phyloP scores from a whole-genome alignment of 2,329 filamentous ascomycete species.

The Dendrostoma leiphaemia region DNA sequence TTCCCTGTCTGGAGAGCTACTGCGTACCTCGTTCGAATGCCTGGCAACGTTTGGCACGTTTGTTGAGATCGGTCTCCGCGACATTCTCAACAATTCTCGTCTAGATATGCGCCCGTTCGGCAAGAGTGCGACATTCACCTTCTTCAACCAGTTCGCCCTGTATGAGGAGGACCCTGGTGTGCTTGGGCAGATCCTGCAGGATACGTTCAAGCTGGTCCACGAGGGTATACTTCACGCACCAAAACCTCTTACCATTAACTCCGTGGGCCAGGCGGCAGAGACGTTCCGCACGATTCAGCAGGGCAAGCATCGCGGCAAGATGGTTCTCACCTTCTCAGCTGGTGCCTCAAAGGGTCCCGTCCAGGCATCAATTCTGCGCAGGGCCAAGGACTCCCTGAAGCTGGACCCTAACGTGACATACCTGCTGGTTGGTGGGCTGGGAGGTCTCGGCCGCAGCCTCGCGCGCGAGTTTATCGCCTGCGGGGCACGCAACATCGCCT shows the following conservation, averaged over 20 bases:
- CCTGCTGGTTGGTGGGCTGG: constrained; percentile 32
- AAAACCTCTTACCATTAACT: constrained; percentile 6
- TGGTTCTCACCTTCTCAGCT: constrained; percentile 27
- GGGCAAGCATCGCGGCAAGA: constrained; percentile 27
- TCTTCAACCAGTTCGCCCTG: constrained; percentile 25
- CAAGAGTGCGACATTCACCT: constrained; percentile 25
- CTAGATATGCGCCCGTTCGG: constrained; percentile 31
- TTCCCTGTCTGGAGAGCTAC: constrained; percentile 27
- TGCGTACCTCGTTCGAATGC: constrained; percentile 23
- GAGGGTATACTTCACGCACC: constrained; percentile 9
- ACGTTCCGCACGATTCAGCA: constrained; percentile 15
- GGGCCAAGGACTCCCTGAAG: constrained; percentile 5
- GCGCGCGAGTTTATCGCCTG: constrained; percentile 28
- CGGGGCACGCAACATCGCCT: constrained; percentile 29
- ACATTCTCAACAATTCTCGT: constrained; percentile 26
- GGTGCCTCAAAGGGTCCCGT: constrained; percentile 1
- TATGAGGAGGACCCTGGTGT: constrained; percentile 11
- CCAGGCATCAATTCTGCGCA: constrained; percentile 7
- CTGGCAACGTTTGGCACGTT: constrained; percentile 19
- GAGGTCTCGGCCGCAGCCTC: constrained; percentile 31
- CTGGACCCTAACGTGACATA: constrained; percentile 26
- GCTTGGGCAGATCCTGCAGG: constrained; percentile 9
- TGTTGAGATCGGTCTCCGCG: constrained; percentile 20
- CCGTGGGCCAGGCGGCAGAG: constrained; percentile 8
- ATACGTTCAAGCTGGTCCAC: constrained; percentile 11